Base-by-base conservation (phyloP, 2,329 filamentous ascomycete genomes). In the Aureobasidium sp. region DNA sequence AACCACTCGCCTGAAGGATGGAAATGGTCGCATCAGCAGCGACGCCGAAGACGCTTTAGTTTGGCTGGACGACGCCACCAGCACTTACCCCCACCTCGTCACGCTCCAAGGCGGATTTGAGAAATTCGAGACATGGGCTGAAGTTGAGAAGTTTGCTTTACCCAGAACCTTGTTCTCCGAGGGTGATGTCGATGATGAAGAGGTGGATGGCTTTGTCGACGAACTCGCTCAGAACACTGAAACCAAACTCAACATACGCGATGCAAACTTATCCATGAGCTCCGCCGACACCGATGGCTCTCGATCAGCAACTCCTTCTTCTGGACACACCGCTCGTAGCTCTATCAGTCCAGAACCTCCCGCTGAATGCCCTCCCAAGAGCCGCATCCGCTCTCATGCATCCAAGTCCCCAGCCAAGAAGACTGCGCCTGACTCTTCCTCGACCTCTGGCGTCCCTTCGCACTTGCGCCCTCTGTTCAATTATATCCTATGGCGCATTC, bases 11-110 rank as follows among this genome's bases (percentile, higher is more conserved):
- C 60, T 63, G 47, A 66, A 66, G 60, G 62, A 64, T 32, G 48
- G 39, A 27, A 64, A 53, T 39, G 64, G 62, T 29, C 53, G 62
- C 59, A 42, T 55, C 29, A 61, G 61, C 36, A 62, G 26, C 20
- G 62, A 64, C 27, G 59, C 64, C 13, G 44, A 51, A 51, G 78
- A 80, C 65, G 78, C 78, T 47, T 72, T 81, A 51, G 73, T 76
- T 65, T 81, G 79, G 79, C 74, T 81, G 52, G 79, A 81, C 67
- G 76, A 80, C 37, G 76, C 78, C 61, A 81, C 79, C n/a, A 78
- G 76, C 39, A 72, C 73, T 50, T 66, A 68, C 44, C 74, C 77
- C 42, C 67, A 75, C 48, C 70, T 73, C 61, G 77, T 80, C 58
- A 73, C 77, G 53, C 71, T 81, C 53, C 78, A 81, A 66, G 79